These are phyloP conservation scores for Aspergillus eucalypticola DNA, from an alignment of 2,329 filamentous ascomycete genomes.

Conservation along the genomic window DNA sequence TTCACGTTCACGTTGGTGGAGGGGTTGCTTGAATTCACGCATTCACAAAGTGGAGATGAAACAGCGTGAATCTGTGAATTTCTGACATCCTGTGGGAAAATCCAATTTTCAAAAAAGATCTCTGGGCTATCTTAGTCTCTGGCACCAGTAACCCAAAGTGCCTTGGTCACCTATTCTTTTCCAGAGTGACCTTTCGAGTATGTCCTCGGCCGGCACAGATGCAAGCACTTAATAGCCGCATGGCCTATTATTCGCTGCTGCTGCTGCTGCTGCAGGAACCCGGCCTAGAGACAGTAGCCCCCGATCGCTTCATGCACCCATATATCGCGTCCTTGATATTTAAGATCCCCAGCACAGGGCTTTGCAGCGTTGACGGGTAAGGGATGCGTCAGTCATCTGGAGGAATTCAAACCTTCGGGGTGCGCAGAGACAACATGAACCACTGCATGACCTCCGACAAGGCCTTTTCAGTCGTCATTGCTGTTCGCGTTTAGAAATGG, in stretches of 20 bases:
- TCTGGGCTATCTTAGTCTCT: no score
- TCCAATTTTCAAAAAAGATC: no score
- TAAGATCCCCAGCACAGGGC: no score
- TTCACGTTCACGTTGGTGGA: no score
- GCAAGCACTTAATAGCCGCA: not conserved
- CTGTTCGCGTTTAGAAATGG: slow-evolving; percentile 20
- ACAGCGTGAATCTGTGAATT: no score
- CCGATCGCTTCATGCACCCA: not conserved
- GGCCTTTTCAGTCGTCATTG: not conserved
- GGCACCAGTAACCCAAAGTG: no score
- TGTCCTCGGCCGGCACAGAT: not conserved
- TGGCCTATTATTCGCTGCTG: no score
- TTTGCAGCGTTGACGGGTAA: not conserved
- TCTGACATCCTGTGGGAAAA: no score
- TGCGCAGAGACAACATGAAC: not conserved
- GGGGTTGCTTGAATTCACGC: no score
- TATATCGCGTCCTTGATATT: not conserved
- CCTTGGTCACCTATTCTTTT: not conserved
- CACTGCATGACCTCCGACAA: not conserved
- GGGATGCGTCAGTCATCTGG: not conserved
- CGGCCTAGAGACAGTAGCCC: not conserved
- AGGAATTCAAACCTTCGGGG: no score
- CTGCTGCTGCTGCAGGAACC: not conserved
- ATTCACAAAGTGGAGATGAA: no score
- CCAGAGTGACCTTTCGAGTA: not conserved